Evolutionary conservation across 306 rosid species (phyloP), one percentile per base, ranked within the genome.

Genomic region (Cajanus cajan): DNA sequence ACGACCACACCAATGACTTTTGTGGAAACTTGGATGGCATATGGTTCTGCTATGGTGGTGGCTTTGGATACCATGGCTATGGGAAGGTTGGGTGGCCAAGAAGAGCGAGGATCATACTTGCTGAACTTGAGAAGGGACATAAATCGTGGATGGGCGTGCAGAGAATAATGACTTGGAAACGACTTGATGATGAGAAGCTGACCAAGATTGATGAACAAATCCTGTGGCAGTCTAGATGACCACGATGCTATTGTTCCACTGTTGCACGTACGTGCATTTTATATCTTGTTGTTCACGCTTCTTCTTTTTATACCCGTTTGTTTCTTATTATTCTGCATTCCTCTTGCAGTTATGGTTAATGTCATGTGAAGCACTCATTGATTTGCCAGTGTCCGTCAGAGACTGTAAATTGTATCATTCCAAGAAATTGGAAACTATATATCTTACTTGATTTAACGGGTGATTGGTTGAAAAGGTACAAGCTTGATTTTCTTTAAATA

Each of bases 11-110:
- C 7, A 94, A 94, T 54, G 98, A 94, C 79, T 94, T 92, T 48
- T 94, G 98, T 15, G 98, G 98, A 75, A 84, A 86, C 72, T 87
- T 94, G 68, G 88, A 88, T 19, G 94, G 89, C 21, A 83, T 94
- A 72, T 92, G 97, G 98, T 94, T 94, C 55, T 94, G 98, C 86
- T 94, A 94, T 31, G 98, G 98, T 64, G 97, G 98, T 19, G 97
- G 97, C 36, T 89, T 92, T 55, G 98, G 98, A 41, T 94, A 94
- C 83, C 97, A 92, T 76, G 97, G 88, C 19, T 94, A 94, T 47
- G 98, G 98, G 41, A 88, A 84, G 67, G 77, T 51, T 0, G 95
- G 95, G 50, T 94, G 97, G 98, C 88, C 90, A 5, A 89, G 97
- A 80, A 89, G 98, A 86, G 91, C 95, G 22, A 90, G 97, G 85